phyloP scores from a whole-genome alignment of 495 filamentous ascomycete species.

The Podospora fimiseda region DNA sequence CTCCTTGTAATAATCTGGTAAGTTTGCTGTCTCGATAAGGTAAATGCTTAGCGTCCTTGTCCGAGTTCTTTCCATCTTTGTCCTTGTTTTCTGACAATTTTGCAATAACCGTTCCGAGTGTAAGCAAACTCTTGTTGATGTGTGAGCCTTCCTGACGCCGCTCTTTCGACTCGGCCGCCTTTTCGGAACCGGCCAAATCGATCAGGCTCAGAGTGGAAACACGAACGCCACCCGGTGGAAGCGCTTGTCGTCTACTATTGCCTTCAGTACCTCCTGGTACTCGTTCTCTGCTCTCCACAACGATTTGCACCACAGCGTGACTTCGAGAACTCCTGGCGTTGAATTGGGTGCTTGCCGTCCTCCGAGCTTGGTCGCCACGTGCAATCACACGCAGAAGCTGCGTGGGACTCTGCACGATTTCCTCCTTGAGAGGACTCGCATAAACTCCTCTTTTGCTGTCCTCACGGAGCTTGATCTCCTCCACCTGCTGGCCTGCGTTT shows the following conservation, averaged over 20 bases:
- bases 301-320: slow-evolving; percentile 97
- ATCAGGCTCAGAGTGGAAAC: slow-evolving; percentile 94
- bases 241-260: slow-evolving; percentile 66
- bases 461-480: slow-evolving; percentile 95
- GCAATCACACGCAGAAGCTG: slow-evolving; percentile 94
- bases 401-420: slow-evolving; percentile 96
- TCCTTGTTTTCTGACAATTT: slow-evolving; percentile 78
- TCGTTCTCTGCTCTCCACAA: slow-evolving; percentile 92
- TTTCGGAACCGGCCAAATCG: slow-evolving; percentile 92
- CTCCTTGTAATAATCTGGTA: slow-evolving; percentile 85
- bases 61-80: slow-evolving; percentile 63
- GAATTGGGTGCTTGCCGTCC: slow-evolving; percentile 91
- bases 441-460: slow-evolving; percentile 96
- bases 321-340: slow-evolving; percentile 93
- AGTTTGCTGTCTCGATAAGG: slow-evolving; percentile 97
- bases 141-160: slow-evolving; percentile 90
- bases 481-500: slow-evolving; percentile 47
- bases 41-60: slow-evolving; percentile 82
- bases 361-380: slow-evolving; percentile 80
- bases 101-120: slow-evolving; percentile 90
- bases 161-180: slow-evolving; percentile 92
- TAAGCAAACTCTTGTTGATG: slow-evolving; percentile 96
- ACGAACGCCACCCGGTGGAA: slow-evolving; percentile 83
- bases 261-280: slow-evolving; percentile 45
- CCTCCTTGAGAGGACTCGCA: slow-evolving; percentile 91